Evolutionary conservation across 2,329 filamentous ascomycete genomes (phyloP).

Genomic region (Aspergillus niger): DNA sequence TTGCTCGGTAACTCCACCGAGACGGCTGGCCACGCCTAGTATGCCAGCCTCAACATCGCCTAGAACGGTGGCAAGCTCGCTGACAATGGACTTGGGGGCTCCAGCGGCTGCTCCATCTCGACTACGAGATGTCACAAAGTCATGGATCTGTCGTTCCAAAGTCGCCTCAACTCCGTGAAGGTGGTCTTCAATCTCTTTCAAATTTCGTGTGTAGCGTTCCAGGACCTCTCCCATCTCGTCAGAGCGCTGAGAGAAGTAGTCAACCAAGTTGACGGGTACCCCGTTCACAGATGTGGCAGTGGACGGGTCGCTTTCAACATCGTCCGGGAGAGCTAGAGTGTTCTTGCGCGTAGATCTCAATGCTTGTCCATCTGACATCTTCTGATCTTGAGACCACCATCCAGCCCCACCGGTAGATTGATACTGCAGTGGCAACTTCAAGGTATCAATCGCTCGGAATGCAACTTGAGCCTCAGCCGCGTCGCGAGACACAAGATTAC

Average conservation of each 20-base stretch:
- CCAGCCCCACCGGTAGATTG: constrained; percentile 51
- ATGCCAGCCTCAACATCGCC: constrained; percentile 68
- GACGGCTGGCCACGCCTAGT: constrained; percentile 62
- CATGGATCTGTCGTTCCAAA: constrained; percentile 62
- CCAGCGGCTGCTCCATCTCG: constrained; percentile 42
- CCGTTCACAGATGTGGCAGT: constrained; percentile 50
- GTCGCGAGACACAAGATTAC: constrained; percentile 63
- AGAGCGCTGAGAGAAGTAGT: constrained; percentile 64
- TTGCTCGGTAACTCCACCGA: constrained; percentile 62
- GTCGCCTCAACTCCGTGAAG: constrained; percentile 64
- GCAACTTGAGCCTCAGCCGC: constrained; percentile 69
- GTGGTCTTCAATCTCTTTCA: constrained; percentile 67
- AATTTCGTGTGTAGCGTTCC: constrained; percentile 58
- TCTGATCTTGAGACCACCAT: constrained; percentile 46
- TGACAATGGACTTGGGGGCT: constrained; percentile 49
- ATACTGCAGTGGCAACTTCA: constrained; percentile 68
- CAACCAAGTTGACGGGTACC: constrained; percentile 61
- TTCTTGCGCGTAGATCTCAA: constrained; percentile 45
- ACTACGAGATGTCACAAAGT: constrained; percentile 49
- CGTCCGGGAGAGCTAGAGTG: constrained; percentile 51
- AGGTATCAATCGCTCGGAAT: constrained; percentile 73
- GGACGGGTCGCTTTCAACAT: constrained; percentile 43
- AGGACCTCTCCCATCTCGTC: constrained; percentile 64
- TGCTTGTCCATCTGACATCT: constrained; percentile 41
- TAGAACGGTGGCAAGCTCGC: constrained; percentile 59